phyloP scores from a whole-genome alignment of 208 protist genomes.

The Trichomonas vaginalis region DNA sequence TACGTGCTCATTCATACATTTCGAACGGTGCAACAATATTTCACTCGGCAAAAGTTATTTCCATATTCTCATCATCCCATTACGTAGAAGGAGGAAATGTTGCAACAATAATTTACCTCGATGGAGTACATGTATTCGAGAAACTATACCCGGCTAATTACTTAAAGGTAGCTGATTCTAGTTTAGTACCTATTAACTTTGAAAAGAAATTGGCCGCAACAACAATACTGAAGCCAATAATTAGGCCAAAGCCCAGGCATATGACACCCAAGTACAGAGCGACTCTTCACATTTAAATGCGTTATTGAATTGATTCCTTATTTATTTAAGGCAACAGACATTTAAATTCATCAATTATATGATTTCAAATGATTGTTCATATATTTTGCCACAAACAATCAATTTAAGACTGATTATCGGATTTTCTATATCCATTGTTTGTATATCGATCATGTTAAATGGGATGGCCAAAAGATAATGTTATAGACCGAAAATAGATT shows the following conservation, averaged over 20 bases:
- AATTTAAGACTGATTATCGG: too few species aligned
- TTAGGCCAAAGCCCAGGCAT: not conserved
- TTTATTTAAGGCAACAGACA: too few species aligned
- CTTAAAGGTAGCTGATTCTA: not conserved
- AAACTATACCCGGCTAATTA: not conserved
- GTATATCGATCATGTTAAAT: too few species aligned
- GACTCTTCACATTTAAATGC: too few species aligned
- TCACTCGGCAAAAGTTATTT: not conserved
- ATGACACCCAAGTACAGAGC: not conserved
- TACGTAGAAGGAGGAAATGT: not conserved
- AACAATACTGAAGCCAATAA: not conserved
- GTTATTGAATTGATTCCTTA: too few species aligned
- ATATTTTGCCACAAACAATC: too few species aligned
- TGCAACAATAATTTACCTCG: not conserved
- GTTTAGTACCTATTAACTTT: not conserved
- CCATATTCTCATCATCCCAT: not conserved
- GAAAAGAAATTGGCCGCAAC: not conserved
- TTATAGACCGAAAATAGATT: too few species aligned
- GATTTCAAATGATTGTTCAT: too few species aligned
- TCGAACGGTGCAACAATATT: not conserved
- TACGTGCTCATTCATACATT: not conserved
- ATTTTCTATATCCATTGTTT: too few species aligned
- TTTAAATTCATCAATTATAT: too few species aligned
- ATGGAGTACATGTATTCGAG: not conserved
- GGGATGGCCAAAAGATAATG: too few species aligned